Conservation (phyloP, 2,329 filamentous ascomycete genomes). For the Beauveria rudraprayagi region DNA sequence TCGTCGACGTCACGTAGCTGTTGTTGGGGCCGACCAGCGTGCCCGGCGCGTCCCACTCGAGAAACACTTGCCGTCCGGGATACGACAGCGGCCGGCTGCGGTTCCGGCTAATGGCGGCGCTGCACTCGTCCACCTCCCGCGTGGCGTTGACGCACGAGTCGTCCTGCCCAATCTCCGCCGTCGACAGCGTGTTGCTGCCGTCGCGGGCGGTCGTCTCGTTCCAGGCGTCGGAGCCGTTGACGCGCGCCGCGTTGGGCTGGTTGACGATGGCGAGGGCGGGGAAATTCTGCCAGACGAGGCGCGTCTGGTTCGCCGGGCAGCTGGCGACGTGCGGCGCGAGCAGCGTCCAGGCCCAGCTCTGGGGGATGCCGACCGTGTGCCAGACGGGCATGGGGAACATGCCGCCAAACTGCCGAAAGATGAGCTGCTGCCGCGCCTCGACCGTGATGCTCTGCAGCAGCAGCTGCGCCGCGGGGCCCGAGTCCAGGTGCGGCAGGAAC, state of each 20-base stretch:
- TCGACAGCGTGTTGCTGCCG: conserved; percentile 45
- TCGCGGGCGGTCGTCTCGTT: conserved; percentile 55
- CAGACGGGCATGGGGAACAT: conserved; percentile 76
- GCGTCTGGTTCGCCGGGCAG: conserved; percentile 65
- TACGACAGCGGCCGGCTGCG: conserved; percentile 63
- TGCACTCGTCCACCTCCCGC: conserved; percentile 47
- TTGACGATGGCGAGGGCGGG: conserved; percentile 50
- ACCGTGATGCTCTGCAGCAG: conserved; percentile 69
- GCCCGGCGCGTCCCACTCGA: conserved; percentile 67
- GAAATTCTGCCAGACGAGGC: conserved; percentile 74
- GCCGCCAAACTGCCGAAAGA: conserved; percentile 75
- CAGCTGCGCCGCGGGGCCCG: conserved; percentile 63
- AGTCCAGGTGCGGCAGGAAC: conserved; percentile 70
- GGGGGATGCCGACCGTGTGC: conserved; percentile 72
- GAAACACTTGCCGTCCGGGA: conserved; percentile 61
- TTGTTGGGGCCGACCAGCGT: conserved; percentile 69
- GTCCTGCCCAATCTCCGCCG: conserved; percentile 24
- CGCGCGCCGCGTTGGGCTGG: conserved; percentile 65
- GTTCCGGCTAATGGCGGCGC: conserved; percentile 59
- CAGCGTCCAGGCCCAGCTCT: conserved; percentile 78
- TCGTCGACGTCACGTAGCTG: conserved; percentile 62
- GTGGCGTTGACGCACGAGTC: conserved; percentile 50
- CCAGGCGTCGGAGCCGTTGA: conserved; percentile 51
- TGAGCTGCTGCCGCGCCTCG: conserved; percentile 75
- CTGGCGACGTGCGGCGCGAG: conserved; percentile 73